These are phyloP conservation scores for Xylaria digitata DNA, from an alignment of 2,329 filamentous ascomycete species.

Conservation along the genomic window DNA sequence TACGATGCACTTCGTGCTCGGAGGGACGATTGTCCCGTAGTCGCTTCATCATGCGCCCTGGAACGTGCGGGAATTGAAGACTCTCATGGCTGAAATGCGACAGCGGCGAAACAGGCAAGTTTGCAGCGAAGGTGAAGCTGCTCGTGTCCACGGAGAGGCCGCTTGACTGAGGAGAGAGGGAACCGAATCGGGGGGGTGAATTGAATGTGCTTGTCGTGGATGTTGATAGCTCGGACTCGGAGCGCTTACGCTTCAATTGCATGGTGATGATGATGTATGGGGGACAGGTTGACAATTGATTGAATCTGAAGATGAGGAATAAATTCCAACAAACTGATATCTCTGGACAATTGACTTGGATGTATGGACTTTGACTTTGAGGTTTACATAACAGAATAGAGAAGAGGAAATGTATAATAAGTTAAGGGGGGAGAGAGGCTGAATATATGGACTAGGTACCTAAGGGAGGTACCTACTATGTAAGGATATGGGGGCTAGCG, in stretches of 20 bases:
- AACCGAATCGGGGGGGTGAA: slow-evolving; percentile 51
- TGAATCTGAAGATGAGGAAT: neutral
- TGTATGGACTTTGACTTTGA: neutral
- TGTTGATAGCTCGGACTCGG: slow-evolving; percentile 66
- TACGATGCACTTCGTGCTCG: slow-evolving; percentile 66
- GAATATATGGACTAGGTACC: too few species aligned
- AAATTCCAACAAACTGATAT: neutral
- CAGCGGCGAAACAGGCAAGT: slow-evolving; percentile 46
- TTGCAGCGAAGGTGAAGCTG: slow-evolving; percentile 45
- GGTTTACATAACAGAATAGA: neutral
- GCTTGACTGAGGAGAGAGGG: slow-evolving; percentile 42
- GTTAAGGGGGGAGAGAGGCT: slow-evolving; percentile 8
- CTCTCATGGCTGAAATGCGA: slow-evolving; percentile 40
- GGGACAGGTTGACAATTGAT: neutral
- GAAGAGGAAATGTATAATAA: neutral
- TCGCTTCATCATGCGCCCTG: slow-evolving; percentile 70
- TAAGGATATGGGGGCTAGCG: slow-evolving; percentile 10
- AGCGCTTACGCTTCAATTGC: slow-evolving; percentile 73
- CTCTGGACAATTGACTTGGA: neutral
- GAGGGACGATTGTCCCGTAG: slow-evolving; percentile 69
- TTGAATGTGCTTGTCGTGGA: slow-evolving; percentile 60
- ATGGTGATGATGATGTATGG: slow-evolving; percentile 49
- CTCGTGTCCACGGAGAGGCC: slow-evolving; percentile 50
- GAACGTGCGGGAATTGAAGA: slow-evolving; percentile 53
- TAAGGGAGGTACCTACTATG: neutral